Conservation (phyloP, 352 stramenopile genomes). For the Pythium rishiriense region DNA sequence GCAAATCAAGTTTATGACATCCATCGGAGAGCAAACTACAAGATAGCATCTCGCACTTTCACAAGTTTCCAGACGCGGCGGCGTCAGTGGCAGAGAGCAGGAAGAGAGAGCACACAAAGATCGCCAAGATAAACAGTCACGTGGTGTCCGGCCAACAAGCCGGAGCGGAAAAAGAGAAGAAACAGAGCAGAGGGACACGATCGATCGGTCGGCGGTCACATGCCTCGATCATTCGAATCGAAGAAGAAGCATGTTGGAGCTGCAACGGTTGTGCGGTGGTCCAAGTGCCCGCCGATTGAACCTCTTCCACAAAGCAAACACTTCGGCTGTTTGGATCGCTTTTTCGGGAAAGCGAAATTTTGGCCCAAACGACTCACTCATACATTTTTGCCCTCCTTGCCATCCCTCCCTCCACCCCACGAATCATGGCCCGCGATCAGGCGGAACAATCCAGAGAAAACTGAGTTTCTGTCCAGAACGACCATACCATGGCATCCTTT, state of each 20-base stretch:
- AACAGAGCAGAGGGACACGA: neutral
- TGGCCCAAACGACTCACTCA: neutral
- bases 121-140: neutral
- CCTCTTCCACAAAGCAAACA: neutral
- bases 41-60: too few relatives aligned
- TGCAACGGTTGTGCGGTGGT: too few relatives aligned
- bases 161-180: neutral
- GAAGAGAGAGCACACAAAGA: neutral
- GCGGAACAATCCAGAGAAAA: constrained; percentile 19
- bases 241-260: too few relatives aligned
- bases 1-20: too few relatives aligned
- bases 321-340: neutral
- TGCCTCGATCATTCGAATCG: neutral
- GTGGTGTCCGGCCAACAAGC: neutral
- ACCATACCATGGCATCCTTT: neutral
- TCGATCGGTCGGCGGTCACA: too few relatives aligned
- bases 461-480: constrained; percentile 17
- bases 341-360: neutral
- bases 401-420: neutral
- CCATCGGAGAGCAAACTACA: too few relatives aligned
- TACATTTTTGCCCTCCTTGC: neutral
- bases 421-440: too few relatives aligned
- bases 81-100: neutral
- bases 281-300: too few relatives aligned
- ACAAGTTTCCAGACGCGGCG: neutral